Conservation (phyloP, 2,329 filamentous ascomycete genomes). For the Phyllosticta citriasiana region DNA sequence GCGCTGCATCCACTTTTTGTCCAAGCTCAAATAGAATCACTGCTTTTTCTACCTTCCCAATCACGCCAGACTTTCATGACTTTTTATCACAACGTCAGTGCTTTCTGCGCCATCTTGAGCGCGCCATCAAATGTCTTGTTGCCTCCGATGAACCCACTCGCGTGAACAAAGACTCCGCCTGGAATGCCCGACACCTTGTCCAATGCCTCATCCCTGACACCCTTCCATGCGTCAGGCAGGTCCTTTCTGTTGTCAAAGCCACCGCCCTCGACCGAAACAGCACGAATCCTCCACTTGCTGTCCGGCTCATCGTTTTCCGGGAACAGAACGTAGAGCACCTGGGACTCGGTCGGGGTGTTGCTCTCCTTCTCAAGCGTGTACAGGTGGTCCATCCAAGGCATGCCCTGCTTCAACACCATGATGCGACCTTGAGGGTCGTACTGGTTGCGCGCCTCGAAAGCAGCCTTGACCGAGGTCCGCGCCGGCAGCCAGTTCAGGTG, state of each 20-base stretch:
- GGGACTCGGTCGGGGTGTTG: conserved; percentile 36
- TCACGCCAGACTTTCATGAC: not conserved
- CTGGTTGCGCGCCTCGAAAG: conserved; percentile 59
- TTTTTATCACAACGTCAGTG: conserved; percentile 23
- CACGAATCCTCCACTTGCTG: conserved; percentile 87
- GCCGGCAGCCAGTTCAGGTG: conserved; percentile 76
- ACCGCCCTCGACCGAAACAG: conserved; percentile 73
- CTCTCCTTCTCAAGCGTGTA: conserved; percentile 67
- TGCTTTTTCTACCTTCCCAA: not conserved
- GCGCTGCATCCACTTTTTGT: not conserved
- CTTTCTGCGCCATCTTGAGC: conserved; percentile 73
- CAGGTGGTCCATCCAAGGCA: conserved; percentile 94
- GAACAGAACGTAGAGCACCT: conserved; percentile 82
- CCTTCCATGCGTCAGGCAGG: conserved; percentile 84
- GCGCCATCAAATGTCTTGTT: conserved; percentile 87
- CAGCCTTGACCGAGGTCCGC: conserved; percentile 63
- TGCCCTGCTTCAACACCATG: conserved; percentile 69
- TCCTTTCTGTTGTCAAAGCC: conserved; percentile 90
- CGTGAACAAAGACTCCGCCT: conserved; percentile 87
- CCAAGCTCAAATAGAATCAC: not conserved
- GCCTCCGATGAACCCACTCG: conserved; percentile 90
- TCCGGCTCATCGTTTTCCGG: conserved; percentile 67
- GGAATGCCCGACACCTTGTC: conserved; percentile 59
- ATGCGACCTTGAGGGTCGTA: conserved; percentile 68
- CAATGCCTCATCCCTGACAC: conserved; percentile 76